Base-by-base conservation (phyloP, 371 early-diverging fungal species). In the Mortierella sp. region DNA sequence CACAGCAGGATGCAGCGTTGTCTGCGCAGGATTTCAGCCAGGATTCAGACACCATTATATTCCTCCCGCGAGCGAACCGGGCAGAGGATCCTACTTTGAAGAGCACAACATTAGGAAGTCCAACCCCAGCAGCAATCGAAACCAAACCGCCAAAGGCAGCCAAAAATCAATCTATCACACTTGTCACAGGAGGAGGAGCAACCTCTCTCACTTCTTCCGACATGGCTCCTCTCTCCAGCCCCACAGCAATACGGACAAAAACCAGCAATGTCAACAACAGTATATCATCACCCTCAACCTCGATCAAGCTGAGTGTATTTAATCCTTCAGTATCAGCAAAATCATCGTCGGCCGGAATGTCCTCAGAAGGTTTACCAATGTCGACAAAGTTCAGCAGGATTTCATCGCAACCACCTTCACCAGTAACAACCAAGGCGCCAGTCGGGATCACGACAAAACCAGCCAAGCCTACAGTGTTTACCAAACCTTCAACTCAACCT, bases 271-370 rank as follows among this genome's bases (percentile, higher is more conserved):
- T 2, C 65, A 65, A 8, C 42, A 65, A 24, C 63, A 16, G 16
- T 10, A 68, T 31, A 3, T 10, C 79, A 7, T 26, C 48, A 13
- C 26, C 42, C 7, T 72, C 54, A 19, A 57, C 75, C 9, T 60
- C 80, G 24, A 71, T 75, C 42, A 80, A 75, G 54, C 24, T 80
- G 71, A 80, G 72, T n/a, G 75, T 75, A 7, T 47, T 57, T 31
- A 80, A 75, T 24, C n/a, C 72, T 26, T 44, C 74, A 11, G 21
- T 50, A 38, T 47, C 42, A 42, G 16, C 78, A 48, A 47, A 42
- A 52, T 52, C 54, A n/a, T 54, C 34, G 11, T 44, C 44, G 28
- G 31, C 26, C 28, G 57, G 77, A 73, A 31, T 42, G 50, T 52
- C 70, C 48, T 52, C 76, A 19, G 68, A 76, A 21, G 48, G 70